Conservation (phyloP, 306 rosid species). For the Gillenia trifoliata region DNA sequence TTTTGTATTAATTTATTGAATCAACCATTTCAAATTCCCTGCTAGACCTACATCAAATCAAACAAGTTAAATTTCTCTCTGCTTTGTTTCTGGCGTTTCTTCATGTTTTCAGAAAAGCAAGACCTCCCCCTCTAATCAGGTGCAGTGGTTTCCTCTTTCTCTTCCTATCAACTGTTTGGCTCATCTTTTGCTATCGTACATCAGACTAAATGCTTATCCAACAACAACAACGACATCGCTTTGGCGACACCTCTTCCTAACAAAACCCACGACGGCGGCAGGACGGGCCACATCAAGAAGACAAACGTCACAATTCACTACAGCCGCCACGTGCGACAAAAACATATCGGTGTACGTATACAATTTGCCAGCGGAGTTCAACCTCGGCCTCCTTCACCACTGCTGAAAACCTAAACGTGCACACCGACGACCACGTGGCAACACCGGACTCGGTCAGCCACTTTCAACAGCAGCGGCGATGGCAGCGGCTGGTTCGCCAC, state of each 20-base stretch:
- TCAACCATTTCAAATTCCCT: too few relatives aligned
- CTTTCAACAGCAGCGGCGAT: background rate
- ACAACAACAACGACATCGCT: background rate
- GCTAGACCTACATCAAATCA: background rate
- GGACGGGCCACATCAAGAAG: background rate
- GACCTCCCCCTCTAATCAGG: conserved; percentile 17
- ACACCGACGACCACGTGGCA: conserved; percentile 70
- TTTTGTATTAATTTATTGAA: too few relatives aligned
- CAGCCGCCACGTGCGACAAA: conserved; percentile 32
- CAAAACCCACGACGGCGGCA: background rate
- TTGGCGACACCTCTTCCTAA: too few relatives aligned
- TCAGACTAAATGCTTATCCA: too few relatives aligned
- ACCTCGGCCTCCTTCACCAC: conserved; percentile 46
- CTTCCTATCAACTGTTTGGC: conserved; percentile 34
- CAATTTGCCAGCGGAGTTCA: conserved; percentile 59
- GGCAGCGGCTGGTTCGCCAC: conserved; percentile 71
- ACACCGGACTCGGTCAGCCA: conserved; percentile 23
- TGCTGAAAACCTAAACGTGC: conserved; percentile 58
- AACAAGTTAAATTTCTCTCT: too few relatives aligned
- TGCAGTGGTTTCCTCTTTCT: conserved; percentile 19
- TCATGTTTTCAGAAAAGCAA: conserved; percentile 54
- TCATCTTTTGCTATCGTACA: conserved; percentile 29
- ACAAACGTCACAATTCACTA: background rate
- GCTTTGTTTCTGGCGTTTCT: background rate
- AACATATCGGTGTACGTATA: conserved; percentile 44